Conservation (phyloP, 345 rosid genomes). For the Chamaenerion angustifolium region DNA sequence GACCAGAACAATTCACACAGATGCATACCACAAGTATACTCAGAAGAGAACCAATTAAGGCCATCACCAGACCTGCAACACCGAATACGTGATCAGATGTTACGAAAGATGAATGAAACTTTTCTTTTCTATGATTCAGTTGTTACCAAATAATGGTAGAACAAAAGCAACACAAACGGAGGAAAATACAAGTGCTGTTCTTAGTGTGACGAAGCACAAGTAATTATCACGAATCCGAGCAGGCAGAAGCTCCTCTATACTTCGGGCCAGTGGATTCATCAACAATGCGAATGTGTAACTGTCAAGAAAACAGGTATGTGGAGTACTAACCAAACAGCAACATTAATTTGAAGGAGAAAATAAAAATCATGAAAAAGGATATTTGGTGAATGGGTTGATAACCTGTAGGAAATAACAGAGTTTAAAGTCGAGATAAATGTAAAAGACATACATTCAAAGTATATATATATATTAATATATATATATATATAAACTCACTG, state of each 20-base stretch:
- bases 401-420: conserved; percentile 33
- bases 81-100: not conserved
- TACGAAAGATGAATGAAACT: conserved; percentile 19
- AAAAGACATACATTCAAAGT: not conserved
- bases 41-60: conserved; percentile 76
- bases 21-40: conserved; percentile 72
- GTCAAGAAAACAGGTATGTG: conserved; percentile 26
- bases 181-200: conserved; percentile 63
- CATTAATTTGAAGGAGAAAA: conserved; percentile 12
- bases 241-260: conserved; percentile 89
- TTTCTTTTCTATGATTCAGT: conserved; percentile 28
- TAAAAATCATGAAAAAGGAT: conserved; percentile 28
- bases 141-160: conserved; percentile 79
- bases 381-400: conserved; percentile 83
- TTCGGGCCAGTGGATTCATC: conserved; percentile 75
- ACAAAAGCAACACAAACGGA: conserved; percentile 71
- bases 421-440: conserved; percentile 10
- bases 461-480: too few relatives aligned
- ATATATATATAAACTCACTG: too few relatives aligned
- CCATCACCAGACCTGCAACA: conserved; percentile 70
- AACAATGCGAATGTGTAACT: conserved; percentile 44
- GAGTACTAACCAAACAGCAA: conserved; percentile 21
- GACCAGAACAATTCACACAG: not conserved
- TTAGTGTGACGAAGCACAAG: conserved; percentile 55
- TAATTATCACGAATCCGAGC: conserved; percentile 25